These are phyloP conservation scores for Neonectria coccinea DNA, from an alignment of 2,329 filamentous ascomycete genomes.

Conservation along the genomic window DNA sequence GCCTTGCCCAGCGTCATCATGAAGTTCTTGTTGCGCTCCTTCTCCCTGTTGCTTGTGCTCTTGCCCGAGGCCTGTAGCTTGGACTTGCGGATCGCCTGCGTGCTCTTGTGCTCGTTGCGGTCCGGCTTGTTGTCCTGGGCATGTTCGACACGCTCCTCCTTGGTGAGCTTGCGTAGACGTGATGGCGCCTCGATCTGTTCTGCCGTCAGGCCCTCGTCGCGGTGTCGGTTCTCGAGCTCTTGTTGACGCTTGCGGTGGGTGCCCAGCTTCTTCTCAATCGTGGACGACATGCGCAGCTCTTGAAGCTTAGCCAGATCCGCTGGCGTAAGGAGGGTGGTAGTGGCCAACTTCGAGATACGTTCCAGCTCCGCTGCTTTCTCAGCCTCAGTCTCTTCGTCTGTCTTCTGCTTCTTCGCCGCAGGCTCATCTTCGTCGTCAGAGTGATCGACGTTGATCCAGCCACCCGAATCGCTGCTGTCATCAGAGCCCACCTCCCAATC, in stretches of 20 bases:
- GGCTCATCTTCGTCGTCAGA: constrained; percentile 83
- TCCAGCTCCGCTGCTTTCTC: constrained; percentile 59
- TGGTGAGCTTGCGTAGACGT: constrained; percentile 83
- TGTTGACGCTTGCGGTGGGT: constrained; percentile 60
- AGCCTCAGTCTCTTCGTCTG: constrained; percentile 55
- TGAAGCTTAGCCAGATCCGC: constrained; percentile 95
- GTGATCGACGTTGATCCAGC: constrained; percentile 94
- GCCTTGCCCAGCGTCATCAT: constrained; percentile 98
- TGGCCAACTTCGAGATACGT: constrained; percentile 81
- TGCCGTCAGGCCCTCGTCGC: constrained; percentile 90
- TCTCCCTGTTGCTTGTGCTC: constrained; percentile 97
- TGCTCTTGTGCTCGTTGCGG: constrained; percentile 84
- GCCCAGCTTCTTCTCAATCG: constrained; percentile 73
- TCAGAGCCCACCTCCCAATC: constrained; percentile 73
- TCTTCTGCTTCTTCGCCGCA: constrained; percentile 61
- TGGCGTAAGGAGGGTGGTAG: constrained; percentile 91
- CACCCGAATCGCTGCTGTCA: constrained; percentile 78
- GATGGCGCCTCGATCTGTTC: constrained; percentile 91
- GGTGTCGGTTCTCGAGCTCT: constrained; percentile 68
- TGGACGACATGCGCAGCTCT: constrained; percentile 82
- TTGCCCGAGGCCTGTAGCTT: constrained; percentile 92
- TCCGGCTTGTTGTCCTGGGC: constrained; percentile 85
- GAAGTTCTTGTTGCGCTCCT: constrained; percentile 97
- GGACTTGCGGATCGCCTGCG: constrained; percentile 84
- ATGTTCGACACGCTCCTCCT: constrained; percentile 87